phyloP scores from a whole-genome alignment of 495 filamentous ascomycete species.

The Recurvomyces mirabilis region DNA sequence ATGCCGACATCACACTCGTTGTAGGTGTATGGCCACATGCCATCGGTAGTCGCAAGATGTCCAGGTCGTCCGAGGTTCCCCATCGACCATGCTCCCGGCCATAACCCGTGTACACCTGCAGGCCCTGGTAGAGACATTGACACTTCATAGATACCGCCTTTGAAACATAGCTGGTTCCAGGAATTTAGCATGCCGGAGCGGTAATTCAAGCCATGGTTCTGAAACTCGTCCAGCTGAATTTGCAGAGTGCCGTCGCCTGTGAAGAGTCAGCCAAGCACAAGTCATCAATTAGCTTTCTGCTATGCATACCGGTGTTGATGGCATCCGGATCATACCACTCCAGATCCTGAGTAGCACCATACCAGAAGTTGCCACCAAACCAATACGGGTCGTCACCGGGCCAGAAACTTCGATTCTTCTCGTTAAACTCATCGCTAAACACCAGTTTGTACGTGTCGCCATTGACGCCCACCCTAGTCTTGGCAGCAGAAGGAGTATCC shows the following conservation, averaged over 20 bases:
- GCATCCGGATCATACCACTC: conserved; percentile 83
- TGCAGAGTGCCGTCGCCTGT: conserved; percentile 51
- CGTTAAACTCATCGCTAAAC: conserved; percentile 74
- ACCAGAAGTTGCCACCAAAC: conserved; percentile 65
- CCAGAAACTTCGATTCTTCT: conserved; percentile 59
- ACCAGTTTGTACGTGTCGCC: conserved; percentile 56
- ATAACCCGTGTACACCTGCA: conserved; percentile 59
- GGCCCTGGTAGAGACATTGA: conserved; percentile 62
- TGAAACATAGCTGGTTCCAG: conserved; percentile 74
- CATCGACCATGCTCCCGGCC: conserved; percentile 70
- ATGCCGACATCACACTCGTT: conserved; percentile 65
- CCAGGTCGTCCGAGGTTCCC: conserved; percentile 32
- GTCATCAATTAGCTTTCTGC: background rate
- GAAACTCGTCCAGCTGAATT: conserved; percentile 54
- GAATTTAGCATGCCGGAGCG: conserved; percentile 74
- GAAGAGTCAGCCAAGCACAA: background rate
- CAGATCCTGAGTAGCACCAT: conserved; percentile 64
- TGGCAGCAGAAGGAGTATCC: conserved; percentile 52
- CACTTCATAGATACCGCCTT: conserved; percentile 64
- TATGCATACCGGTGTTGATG: conserved; percentile 44
- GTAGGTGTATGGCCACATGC: conserved; percentile 59
- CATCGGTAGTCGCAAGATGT: conserved; percentile 28
- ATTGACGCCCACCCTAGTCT: conserved; percentile 44
- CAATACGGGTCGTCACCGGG: conserved; percentile 63
- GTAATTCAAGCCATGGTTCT: conserved; percentile 58